phyloP scores from a whole-genome alignment of 805 yeast genomes.

The Pichia cephalocereana region DNA sequence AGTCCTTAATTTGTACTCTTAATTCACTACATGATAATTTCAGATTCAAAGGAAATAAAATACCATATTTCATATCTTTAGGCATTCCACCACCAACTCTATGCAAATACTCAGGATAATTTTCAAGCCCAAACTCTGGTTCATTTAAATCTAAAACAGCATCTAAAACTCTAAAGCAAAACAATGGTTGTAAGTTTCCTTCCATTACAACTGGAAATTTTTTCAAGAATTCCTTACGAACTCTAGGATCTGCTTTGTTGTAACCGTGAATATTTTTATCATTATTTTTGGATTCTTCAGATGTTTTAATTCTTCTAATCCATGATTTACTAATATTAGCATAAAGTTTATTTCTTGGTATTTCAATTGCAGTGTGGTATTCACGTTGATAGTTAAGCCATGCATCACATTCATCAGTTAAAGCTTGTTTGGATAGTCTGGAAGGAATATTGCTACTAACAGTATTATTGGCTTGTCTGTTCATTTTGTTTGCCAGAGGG shows the following conservation, averaged over 20 bases:
- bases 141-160: slow-evolving; percentile 38
- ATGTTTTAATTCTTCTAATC: slow-evolving; percentile 19
- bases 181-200: slow-evolving; percentile 39
- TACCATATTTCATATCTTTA: slow-evolving; percentile 40
- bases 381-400: slow-evolving; percentile 16
- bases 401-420: slow-evolving; percentile 16
- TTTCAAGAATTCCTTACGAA: slow-evolving; percentile 17
- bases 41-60: slow-evolving; percentile 41
- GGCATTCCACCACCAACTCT: slow-evolving; percentile 46
- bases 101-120: slow-evolving; percentile 35
- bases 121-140: slow-evolving; percentile 43
- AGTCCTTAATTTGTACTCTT: slow-evolving; percentile 42
- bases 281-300: slow-evolving; percentile 5
- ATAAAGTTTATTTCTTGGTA: slow-evolving; percentile 20
- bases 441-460: slow-evolving; percentile 6
- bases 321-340: slow-evolving; percentile 26
- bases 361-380: slow-evolving; percentile 15
- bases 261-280: slow-evolving; percentile 2
- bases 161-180: slow-evolving; percentile 41
- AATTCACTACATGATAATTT: slow-evolving; percentile 35
- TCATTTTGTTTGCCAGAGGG: not conserved
- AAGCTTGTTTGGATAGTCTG: slow-evolving; percentile 13
- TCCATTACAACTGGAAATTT: slow-evolving; percentile 22
- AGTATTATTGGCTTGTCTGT: not conserved
- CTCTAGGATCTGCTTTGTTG: slow-evolving; percentile 19